phyloP scores from a whole-genome alignment of 441 rosid genomes.

The Euphorbia schlechtendalii region DNA sequence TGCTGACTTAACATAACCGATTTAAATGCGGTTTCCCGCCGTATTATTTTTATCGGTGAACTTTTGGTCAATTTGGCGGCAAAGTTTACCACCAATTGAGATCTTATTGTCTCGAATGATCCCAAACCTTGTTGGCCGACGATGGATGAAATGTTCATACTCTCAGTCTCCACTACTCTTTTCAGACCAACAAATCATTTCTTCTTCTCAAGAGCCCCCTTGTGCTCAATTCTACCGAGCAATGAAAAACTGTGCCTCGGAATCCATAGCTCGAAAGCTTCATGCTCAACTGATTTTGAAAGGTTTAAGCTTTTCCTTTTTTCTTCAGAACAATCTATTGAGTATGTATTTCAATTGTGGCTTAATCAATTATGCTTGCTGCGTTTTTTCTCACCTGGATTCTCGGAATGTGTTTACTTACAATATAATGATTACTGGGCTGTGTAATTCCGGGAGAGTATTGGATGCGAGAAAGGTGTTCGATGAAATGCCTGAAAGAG shows the following conservation, averaged over 20 bases:
- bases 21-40: slow-evolving; percentile 11
- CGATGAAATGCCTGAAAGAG: no score
- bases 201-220: background rate
- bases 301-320: slow-evolving; percentile 9
- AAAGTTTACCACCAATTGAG: background rate
- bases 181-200: slow-evolving; percentile 1
- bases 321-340: slow-evolving; percentile 17
- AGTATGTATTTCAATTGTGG: slow-evolving; percentile 17
- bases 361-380: slow-evolving; percentile 12
- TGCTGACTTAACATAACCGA: no score
- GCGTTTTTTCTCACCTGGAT: slow-evolving; percentile 12
- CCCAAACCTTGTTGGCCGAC: background rate
- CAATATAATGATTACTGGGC: slow-evolving; percentile 17
- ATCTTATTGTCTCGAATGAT: background rate
- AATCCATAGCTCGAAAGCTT: slow-evolving; percentile 12
- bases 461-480: slow-evolving; percentile 4
- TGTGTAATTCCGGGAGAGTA: slow-evolving; percentile 8
- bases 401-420: slow-evolving; percentile 16
- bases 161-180: background rate
- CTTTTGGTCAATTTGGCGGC: background rate
- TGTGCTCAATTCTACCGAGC: slow-evolving; percentile 13
- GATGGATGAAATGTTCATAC: background rate
- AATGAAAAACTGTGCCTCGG: slow-evolving; percentile 13
- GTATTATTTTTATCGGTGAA: background rate
- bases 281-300: slow-evolving; percentile 10